A percentile compares a stretch with the other conserved stretches of the same genome.
These are phyloP conservation scores for Cryptosporidium muris DNA, from an alignment of 169 alveolate genomes.

Conservation along the genomic window DNA sequence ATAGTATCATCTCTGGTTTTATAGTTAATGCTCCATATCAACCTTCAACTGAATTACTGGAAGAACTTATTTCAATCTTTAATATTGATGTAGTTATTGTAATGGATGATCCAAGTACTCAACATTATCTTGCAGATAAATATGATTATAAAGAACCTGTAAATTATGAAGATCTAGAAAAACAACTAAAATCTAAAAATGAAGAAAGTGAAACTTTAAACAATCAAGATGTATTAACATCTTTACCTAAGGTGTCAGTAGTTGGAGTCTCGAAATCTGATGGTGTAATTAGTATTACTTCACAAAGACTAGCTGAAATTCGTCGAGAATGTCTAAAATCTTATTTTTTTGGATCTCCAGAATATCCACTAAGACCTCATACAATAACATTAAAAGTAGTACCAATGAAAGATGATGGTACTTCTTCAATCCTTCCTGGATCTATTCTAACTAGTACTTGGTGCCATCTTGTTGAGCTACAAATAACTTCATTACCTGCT, in stretches of 20 bases:
- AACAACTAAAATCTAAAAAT: background rate
- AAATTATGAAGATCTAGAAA: constrained; percentile 46
- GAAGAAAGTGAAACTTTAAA: background rate
- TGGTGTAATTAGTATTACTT: constrained; percentile 66
- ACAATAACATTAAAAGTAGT: constrained; percentile 50
- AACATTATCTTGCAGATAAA: constrained; percentile 46
- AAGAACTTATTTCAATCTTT: constrained; percentile 81
- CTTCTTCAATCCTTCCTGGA: constrained; percentile 14
- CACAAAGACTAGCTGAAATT: constrained; percentile 61
- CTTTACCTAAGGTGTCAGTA: constrained; percentile 43
- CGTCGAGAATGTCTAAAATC: constrained; percentile 56
- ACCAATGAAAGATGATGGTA: constrained; percentile 62
- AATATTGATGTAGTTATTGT: constrained; percentile 82
- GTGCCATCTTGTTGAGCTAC: constrained; percentile 70
- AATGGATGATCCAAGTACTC: constrained; percentile 79
- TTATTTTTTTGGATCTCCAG: constrained; percentile 61
- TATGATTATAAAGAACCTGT: constrained; percentile 60
- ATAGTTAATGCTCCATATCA: constrained; percentile 88
- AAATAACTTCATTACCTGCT: constrained; percentile 61
- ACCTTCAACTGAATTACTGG: constrained; percentile 77
- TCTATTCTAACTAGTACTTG: constrained; percentile 53
- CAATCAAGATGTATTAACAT: background rate
- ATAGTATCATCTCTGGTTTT: constrained; percentile 77
- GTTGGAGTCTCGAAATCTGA: constrained; percentile 69
- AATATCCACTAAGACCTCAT: constrained; percentile 64